Percentiles rank a stretch among this genome's conserved stretches.
Conservation (phyloP, 768 basidiomycete species). For the Leucocoprinus sp. region DNA sequence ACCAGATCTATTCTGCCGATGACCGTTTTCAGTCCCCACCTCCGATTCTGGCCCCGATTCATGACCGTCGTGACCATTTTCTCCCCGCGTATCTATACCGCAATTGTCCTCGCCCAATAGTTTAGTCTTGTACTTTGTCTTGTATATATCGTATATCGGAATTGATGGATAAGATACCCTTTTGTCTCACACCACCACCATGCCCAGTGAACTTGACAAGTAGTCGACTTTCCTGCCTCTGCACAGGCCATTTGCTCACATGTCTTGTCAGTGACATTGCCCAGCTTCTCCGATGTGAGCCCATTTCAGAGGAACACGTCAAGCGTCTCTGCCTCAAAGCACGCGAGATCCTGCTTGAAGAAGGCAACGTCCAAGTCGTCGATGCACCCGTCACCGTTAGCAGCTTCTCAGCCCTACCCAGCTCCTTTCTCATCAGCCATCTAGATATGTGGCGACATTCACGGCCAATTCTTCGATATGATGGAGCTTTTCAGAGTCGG, state of each 20-base stretch:
- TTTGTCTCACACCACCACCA: conserved; percentile 12
- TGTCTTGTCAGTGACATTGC: conserved; percentile 76
- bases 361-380: conserved; percentile 94
- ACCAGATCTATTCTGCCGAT: conserved; percentile 14
- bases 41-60: conserved; percentile 49
- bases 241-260: too few relatives aligned
- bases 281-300: conserved; percentile 88
- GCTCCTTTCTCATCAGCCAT: not conserved
- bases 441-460: conserved; percentile 92
- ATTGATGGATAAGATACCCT: conserved; percentile 11
- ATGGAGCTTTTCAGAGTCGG: conserved; percentile 94
- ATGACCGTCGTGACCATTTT: conserved; percentile 29
- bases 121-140: not conserved
- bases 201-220: conserved; percentile 52
- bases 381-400: conserved; percentile 92
- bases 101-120: conserved; percentile 32
- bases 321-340: conserved; percentile 94
- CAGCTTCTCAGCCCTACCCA: conserved; percentile 10
- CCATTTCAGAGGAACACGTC: conserved; percentile 93
- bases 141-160: conserved; percentile 11
- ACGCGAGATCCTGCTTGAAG: conserved; percentile 93
- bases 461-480: conserved; percentile 95
- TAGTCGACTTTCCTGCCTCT: too few relatives aligned
- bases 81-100: conserved; percentile 23
- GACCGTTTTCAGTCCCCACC: conserved; percentile 45